Conservation (phyloP, 2,329 filamentous ascomycete species). For the Epichloe hybrida region DNA sequence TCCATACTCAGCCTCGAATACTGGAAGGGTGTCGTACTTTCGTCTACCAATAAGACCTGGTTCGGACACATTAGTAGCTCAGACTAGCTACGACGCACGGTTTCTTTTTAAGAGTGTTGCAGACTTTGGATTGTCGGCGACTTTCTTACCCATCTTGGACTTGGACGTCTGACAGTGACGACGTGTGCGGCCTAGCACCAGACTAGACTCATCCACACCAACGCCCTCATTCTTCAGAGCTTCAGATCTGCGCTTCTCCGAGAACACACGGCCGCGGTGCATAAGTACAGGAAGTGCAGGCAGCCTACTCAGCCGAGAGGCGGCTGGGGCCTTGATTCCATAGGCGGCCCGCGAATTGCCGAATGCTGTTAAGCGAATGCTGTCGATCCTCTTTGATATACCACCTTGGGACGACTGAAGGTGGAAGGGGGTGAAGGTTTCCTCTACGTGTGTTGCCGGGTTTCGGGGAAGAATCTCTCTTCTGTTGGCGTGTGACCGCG, state of each 20-base stretch:
- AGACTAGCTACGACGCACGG: neutral
- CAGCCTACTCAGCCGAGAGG: too few relatives aligned
- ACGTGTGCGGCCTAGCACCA: neutral
- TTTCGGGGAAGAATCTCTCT: neutral
- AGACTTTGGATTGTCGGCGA: neutral
- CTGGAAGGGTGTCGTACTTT: too few relatives aligned
- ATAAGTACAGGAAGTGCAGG: too few relatives aligned
- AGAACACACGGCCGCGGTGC: too few relatives aligned
- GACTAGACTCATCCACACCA: neutral
- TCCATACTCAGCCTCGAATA: neutral
- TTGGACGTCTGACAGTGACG: neutral
- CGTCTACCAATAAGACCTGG: neutral
- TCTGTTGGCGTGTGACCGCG: neutral
- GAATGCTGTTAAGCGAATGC: too few relatives aligned
- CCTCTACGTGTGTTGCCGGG: too few relatives aligned
- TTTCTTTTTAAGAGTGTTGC: neutral
- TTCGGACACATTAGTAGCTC: neutral
- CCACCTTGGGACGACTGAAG: neutral
- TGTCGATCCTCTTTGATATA: too few relatives aligned
- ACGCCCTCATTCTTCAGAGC: neutral
- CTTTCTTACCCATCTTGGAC: neutral
- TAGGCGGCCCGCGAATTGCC: too few relatives aligned
- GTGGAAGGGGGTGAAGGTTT: neutral
- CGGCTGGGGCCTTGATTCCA: too few relatives aligned
- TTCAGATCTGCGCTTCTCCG: too few relatives aligned